phyloP scores from a whole-genome alignment of 768 basidiomycete species.

The Fomitopsis pulvina region DNA sequence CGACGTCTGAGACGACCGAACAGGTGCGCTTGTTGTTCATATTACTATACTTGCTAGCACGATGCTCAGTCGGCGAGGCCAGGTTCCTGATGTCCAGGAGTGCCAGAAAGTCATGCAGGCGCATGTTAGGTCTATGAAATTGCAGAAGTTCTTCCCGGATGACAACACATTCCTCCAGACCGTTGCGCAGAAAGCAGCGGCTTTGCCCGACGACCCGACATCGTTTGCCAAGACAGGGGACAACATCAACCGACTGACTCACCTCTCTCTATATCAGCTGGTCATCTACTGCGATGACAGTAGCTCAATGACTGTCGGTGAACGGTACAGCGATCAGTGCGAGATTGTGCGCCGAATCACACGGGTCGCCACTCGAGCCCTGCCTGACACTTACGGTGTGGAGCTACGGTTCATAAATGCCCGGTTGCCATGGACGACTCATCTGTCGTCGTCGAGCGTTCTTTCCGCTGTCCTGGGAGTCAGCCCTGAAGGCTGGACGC shows the following conservation, averaged over 20 bases:
- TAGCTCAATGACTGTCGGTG: neutral
- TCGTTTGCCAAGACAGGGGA: neutral
- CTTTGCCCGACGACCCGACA: neutral
- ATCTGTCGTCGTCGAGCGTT: neutral
- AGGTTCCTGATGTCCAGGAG: neutral
- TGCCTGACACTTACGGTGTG: slow-evolving; percentile 11
- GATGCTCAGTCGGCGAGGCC: too few relatives aligned
- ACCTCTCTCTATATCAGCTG: neutral
- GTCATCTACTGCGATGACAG: slow-evolving; percentile 7
- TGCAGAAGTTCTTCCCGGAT: neutral
- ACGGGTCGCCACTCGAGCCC: slow-evolving; percentile 7
- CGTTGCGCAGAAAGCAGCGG: neutral
- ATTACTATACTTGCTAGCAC: too few relatives aligned
- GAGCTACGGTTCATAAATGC: slow-evolving; percentile 14
- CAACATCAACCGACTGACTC: neutral
- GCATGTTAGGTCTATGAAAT: neutral
- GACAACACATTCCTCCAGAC: neutral
- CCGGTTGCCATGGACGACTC: neutral
- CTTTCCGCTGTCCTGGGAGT: neutral
- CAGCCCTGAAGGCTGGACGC: neutral
- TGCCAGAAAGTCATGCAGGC: neutral
- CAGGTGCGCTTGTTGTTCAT: too few relatives aligned
- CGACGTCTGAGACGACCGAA: too few relatives aligned
- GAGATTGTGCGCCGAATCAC: slow-evolving; percentile 10
- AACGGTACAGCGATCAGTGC: slow-evolving; percentile 3